Evolutionary conservation across 2,329 filamentous ascomycete species (phyloP).

Genomic region (Apiospora arundinis): DNA sequence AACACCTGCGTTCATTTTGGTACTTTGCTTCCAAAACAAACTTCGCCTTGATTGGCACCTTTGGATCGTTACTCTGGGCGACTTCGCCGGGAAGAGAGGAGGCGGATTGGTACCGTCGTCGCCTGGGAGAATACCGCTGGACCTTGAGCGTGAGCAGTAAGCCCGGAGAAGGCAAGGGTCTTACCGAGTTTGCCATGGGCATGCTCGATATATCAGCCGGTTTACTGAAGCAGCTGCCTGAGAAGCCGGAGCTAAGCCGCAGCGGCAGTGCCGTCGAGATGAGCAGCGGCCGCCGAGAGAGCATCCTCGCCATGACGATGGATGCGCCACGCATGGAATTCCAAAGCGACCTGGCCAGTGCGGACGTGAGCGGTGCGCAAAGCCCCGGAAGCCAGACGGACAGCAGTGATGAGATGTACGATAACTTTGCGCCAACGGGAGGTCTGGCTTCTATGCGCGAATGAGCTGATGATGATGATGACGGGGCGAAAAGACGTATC

Average conservation of each 20-base stretch:
- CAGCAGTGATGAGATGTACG: conserved; percentile 64
- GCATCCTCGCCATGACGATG: conserved; percentile 36
- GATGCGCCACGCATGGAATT: conserved; percentile 38
- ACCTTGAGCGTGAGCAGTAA: conserved; percentile 87
- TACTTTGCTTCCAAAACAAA: conserved; percentile 87
- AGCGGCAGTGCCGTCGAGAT: conserved; percentile 58
- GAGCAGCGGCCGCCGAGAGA: conserved; percentile 45
- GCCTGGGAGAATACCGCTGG: conserved; percentile 91
- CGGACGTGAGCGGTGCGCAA: conserved; percentile 56
- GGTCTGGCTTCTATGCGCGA: conserved; percentile 40
- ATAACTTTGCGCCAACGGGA: conserved; percentile 46
- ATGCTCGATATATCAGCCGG: conserved; percentile 77
- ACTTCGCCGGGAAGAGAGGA: conserved; percentile 88
- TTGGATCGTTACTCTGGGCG: conserved; percentile 87
- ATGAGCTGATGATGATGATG: conserved; percentile 14
- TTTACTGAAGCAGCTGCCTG: conserved; percentile 71
- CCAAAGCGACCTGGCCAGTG: conserved; percentile 53
- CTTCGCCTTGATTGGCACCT: conserved; percentile 93
- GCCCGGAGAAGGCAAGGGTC: conserved; percentile 62
- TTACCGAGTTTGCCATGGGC: conserved; percentile 76
- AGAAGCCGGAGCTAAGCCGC: conserved; percentile 71
- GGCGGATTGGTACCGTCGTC: conserved; percentile 87
- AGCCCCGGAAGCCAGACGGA: conserved; percentile 57
- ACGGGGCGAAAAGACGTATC: background rate
- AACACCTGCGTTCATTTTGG: conserved; percentile 92